phyloP scores from a whole-genome alignment of 2,329 filamentous ascomycete genomes.

The Exophiala bonariae region DNA sequence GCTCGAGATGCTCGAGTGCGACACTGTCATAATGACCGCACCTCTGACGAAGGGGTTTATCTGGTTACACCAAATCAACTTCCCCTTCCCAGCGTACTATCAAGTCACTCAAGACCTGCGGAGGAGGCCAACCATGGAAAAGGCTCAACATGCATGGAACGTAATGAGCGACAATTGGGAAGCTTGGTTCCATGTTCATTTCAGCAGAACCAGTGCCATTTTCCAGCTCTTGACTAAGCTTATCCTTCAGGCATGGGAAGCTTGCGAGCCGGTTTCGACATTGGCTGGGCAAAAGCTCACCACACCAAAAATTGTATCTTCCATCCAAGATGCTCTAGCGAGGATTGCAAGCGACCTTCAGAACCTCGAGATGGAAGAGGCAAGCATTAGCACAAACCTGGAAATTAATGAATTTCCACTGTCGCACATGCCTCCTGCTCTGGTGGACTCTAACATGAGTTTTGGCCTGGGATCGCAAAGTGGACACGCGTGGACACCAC shows the following conservation, averaged over 20 bases:
- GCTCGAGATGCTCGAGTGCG: slow-evolving; percentile 44
- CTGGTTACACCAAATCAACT: slow-evolving; percentile 47
- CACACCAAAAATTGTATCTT: slow-evolving; percentile 33
- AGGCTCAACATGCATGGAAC: slow-evolving; percentile 44
- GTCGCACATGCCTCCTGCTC: slow-evolving; percentile 12
- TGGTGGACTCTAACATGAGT: slow-evolving; percentile 9
- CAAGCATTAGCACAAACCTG: slow-evolving; percentile 5
- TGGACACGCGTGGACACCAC: not conserved
- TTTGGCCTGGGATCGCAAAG: not conserved
- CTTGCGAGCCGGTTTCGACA: slow-evolving; percentile 26
- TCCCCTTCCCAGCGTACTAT: slow-evolving; percentile 52
- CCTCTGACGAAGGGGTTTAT: slow-evolving; percentile 41
- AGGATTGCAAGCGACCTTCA: slow-evolving; percentile 11
- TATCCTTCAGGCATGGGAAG: slow-evolving; percentile 45
- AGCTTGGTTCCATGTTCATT: slow-evolving; percentile 29
- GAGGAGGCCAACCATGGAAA: slow-evolving; percentile 34
- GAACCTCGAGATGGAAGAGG: slow-evolving; percentile 8
- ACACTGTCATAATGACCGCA: slow-evolving; percentile 47
- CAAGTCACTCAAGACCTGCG: slow-evolving; percentile 46
- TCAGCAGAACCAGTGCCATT: slow-evolving; percentile 22
- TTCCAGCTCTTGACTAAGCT: slow-evolving; percentile 37
- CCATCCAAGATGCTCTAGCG: slow-evolving; percentile 29
- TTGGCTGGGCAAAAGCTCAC: slow-evolving; percentile 17
- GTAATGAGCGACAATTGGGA: slow-evolving; percentile 48
- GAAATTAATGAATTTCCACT: slow-evolving; percentile 15